Percentiles rank a stretch among this genome's conserved stretches.
Evolutionary conservation across 306 rosid species (phyloP).

Genomic region (Canavalia gladiata): DNA sequence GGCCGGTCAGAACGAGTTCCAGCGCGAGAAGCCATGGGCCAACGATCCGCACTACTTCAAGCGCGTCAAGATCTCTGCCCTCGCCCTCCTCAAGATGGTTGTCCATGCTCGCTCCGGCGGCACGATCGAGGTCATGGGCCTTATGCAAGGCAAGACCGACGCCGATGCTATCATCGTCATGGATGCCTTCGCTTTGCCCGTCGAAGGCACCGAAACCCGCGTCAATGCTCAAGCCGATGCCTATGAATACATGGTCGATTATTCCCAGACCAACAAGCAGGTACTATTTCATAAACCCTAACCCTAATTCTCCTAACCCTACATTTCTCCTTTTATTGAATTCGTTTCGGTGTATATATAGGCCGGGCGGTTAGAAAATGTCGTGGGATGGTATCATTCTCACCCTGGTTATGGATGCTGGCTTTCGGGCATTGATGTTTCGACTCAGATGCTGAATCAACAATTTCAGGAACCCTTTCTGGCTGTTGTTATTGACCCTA

Average conservation of each 20-base stretch:
- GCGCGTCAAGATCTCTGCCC: slow-evolving; percentile 97
- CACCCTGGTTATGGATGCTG: slow-evolving; percentile 99
- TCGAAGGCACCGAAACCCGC: slow-evolving; percentile 97
- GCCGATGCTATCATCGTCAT: slow-evolving; percentile 91
- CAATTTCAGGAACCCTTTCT: slow-evolving; percentile 93
- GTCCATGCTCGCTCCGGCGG: slow-evolving; percentile 99
- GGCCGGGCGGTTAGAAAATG: slow-evolving; percentile 97
- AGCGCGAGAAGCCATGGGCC: slow-evolving; percentile 87
- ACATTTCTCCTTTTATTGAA: background rate
- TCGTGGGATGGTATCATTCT: slow-evolving; percentile 98
- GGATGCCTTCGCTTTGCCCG: slow-evolving; percentile 97
- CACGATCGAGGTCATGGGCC: slow-evolving; percentile 96
- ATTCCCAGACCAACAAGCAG: slow-evolving; percentile 94
- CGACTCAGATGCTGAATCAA: slow-evolving; percentile 96
- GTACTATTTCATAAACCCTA: slow-evolving; percentile 41
- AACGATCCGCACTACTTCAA: slow-evolving; percentile 93
- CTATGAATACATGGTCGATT: slow-evolving; percentile 95
- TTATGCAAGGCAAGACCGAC: slow-evolving; percentile 97
- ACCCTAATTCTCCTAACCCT: background rate
- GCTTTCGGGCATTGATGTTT: slow-evolving; percentile 97
- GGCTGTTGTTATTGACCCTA: slow-evolving; percentile 96
- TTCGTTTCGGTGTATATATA: slow-evolving; percentile 20
- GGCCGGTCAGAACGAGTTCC: slow-evolving; percentile 72
- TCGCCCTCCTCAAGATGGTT: slow-evolving; percentile 97
- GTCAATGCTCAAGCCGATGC: slow-evolving; percentile 99